These are phyloP conservation scores for Strobilomyces echinocephalus DNA, from an alignment of 768 basidiomycete species.

Conservation along the genomic window DNA sequence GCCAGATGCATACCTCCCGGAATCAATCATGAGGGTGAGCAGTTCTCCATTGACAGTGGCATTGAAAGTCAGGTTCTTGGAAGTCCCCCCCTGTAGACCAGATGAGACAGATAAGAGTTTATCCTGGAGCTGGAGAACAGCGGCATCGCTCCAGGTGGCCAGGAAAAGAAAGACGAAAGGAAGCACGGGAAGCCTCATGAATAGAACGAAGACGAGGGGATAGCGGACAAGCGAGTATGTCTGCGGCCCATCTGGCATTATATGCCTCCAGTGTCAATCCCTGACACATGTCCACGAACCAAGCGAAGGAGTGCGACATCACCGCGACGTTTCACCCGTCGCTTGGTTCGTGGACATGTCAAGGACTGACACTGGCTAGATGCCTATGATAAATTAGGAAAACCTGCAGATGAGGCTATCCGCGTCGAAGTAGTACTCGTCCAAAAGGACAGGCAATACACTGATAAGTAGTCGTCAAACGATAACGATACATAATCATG, in stretches of 20 bases:
- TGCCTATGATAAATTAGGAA: too few species aligned
- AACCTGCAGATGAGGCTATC: too few species aligned
- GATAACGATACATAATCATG: too few species aligned
- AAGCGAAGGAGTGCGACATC: too few species aligned
- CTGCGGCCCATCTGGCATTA: neutral
- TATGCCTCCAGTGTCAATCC: neutral
- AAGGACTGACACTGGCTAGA: too few species aligned
- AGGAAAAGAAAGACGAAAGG: conserved; percentile 8
- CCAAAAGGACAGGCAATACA: too few species aligned
- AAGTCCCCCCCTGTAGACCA: conserved; percentile 21
- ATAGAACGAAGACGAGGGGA: too few species aligned
- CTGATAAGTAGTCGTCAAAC: too few species aligned
- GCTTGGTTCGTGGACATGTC: too few species aligned
- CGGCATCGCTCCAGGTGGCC: conserved; percentile 2
- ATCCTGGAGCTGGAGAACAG: conserved; percentile 15
- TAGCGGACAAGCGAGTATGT: neutral
- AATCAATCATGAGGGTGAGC: conserved; percentile 38
- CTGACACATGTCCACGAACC: too few species aligned
- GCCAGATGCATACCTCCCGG: conserved; percentile 49
- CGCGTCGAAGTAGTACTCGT: too few species aligned
- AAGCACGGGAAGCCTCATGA: conserved; percentile 13
- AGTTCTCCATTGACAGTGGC: conserved; percentile 34
- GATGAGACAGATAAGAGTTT: conserved; percentile 4
- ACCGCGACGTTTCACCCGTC: too few species aligned
- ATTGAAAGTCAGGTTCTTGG: conserved; percentile 30